A percentile compares a stretch with the other conserved stretches of the same genome.
Conservation (phyloP, 257 asterid genomes). For the Gentiana straminea region DNA sequence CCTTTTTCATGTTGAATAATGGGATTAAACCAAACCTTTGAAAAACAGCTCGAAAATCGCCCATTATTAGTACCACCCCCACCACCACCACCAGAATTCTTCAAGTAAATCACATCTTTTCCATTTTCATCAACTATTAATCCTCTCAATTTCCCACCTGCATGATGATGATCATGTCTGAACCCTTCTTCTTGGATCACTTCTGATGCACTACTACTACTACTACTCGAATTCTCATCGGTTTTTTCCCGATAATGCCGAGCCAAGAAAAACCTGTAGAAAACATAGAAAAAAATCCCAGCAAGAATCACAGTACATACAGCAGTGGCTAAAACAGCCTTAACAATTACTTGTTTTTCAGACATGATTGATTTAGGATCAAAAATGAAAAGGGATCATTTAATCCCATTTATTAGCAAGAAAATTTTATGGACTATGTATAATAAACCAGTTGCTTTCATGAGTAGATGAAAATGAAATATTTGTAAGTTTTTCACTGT, state of each 20-base stretch:
- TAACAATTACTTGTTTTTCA: constrained; percentile 20
- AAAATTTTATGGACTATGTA: neutral
- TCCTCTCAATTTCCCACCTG: constrained; percentile 41
- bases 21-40: constrained; percentile 67
- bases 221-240: constrained; percentile 32
- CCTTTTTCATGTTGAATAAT: constrained; percentile 45
- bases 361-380: constrained; percentile 14
- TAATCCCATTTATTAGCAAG: neutral
- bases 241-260: constrained; percentile 14
- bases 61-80: neutral
- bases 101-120: constrained; percentile 50
- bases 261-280: constrained; percentile 20
- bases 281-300: constrained; percentile 26
- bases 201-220: constrained; percentile 20
- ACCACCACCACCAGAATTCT: constrained; percentile 20
- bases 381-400: neutral
- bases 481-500: neutral
- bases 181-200: constrained; percentile 26
- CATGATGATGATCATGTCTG: constrained; percentile 7
- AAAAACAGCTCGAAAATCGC: constrained; percentile 32
- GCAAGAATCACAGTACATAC: constrained; percentile 25
- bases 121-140: constrained; percentile 66
- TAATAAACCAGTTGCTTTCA: neutral
- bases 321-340: constrained; percentile 43
- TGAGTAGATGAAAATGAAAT: neutral